Base-by-base conservation (phyloP, 208 protist species). In the Wallacemonas sp. region DNA sequence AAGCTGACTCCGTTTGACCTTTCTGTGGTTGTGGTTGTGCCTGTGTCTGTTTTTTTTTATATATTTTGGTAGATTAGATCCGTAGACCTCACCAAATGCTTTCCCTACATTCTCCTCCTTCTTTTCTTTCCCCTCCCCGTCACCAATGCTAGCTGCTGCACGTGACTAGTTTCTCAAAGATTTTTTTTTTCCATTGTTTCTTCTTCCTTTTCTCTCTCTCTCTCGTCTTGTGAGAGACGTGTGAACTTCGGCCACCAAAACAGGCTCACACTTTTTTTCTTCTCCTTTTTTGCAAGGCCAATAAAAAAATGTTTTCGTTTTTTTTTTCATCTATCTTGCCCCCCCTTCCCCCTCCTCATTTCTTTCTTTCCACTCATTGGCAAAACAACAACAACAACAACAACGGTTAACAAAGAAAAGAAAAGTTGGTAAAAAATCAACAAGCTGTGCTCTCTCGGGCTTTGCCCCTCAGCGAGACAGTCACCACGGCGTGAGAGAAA, bases 41-140 rank as follows among this genome's bases (percentile, higher is more conserved):
- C 32, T 71, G 5, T 23, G 12, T 57, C 27, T 24, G 65, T 72
- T 63, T 60, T 61, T 36, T 52, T 65, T 65, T 61, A 39, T 41
- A 54, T 47, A 60, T 68, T 58, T 30, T 56, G n/a, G 21, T 58
- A 58, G 26, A 69, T 49, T 61, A 69, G 52, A 58, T 47, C 11
- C 19, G 14, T 60, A 44, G 34, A 48, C 16, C 29, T 36, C 33
- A 70, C 38, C 11, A 23, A 6, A 29, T 41, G 6, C 8, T 32
- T 34, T 70, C 41, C 16, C 11, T 39, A 34, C 8, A 41, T 68
- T 24, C 14, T 48, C 36, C 30, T 30, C 47, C 39, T 47, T 26
- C 57, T 44, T 52, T 63, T 71, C 56, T 44, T 52, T 34, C 36
- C 36, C 9, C 36, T 26, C 44, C 9, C 44, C 19, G 12, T 16